Percentiles rank a stretch among this genome's conserved stretches.
phyloP scores from a whole-genome alignment of 352 stramenopile genomes.

The Pythium dissotocum region DNA sequence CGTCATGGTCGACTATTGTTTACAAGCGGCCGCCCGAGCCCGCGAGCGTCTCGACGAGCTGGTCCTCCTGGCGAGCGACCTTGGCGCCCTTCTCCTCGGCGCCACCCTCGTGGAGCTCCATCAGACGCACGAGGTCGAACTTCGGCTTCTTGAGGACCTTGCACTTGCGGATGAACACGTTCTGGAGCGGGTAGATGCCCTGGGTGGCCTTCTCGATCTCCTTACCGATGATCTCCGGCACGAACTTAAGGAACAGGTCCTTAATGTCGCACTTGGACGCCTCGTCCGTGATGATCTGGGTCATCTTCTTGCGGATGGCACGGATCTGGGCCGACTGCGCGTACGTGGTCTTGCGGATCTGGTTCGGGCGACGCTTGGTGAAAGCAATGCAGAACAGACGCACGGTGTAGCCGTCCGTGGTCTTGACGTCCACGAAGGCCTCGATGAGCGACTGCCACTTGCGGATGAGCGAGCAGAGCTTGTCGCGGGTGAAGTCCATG shows the following conservation, averaged over 20 bases:
- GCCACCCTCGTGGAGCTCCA: slow-evolving; percentile 99
- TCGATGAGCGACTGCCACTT: slow-evolving; percentile 99
- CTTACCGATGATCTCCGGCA: slow-evolving; percentile 97
- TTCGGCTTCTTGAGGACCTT: slow-evolving; percentile 99
- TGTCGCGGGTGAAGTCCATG: slow-evolving; percentile 97
- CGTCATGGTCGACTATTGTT: slow-evolving; percentile 31
- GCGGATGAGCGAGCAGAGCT: slow-evolving; percentile 99
- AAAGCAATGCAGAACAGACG: slow-evolving; percentile 99
- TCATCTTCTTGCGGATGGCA: slow-evolving; percentile 99
- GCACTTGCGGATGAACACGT: slow-evolving; percentile 99
- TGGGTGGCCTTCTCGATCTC: slow-evolving; percentile 98
- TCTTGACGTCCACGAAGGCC: slow-evolving; percentile 98
- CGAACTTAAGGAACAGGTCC: slow-evolving; percentile 99
- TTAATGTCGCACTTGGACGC: slow-evolving; percentile 99
- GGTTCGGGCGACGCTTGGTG: slow-evolving; percentile 98
- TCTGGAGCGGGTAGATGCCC: slow-evolving; percentile 99
- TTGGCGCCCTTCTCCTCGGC: slow-evolving; percentile 92
- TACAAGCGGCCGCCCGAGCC: slow-evolving; percentile 89
- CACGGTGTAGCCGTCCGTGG: slow-evolving; percentile 99
- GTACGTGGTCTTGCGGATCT: slow-evolving; percentile 99
- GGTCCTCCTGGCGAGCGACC: slow-evolving; percentile 85
- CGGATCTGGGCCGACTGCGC: slow-evolving; percentile 97
- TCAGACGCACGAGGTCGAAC: slow-evolving; percentile 99
- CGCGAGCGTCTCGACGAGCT: slow-evolving; percentile 86
- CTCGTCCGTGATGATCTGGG: slow-evolving; percentile 97